These are phyloP conservation scores for Verticillium nubilum DNA, from an alignment of 2,329 filamentous ascomycete species.

Conservation along the genomic window DNA sequence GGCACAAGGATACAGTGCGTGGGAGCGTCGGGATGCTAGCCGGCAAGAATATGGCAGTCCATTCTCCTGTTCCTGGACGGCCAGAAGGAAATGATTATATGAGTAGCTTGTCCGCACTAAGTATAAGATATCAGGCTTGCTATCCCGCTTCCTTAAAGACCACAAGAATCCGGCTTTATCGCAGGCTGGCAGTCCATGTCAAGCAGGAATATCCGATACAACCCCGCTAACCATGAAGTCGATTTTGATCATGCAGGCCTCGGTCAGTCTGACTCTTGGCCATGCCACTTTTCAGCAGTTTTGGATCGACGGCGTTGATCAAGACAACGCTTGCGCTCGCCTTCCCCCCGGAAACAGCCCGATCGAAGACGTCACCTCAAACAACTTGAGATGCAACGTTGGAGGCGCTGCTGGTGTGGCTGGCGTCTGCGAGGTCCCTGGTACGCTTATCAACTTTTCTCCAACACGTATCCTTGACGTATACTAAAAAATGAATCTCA, in stretches of 20 bases:
- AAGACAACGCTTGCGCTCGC: slow-evolving; percentile 9
- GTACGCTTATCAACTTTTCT: not conserved
- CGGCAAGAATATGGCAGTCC: not conserved
- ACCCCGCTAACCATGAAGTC: slow-evolving; percentile 8
- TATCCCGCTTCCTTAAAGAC: not conserved
- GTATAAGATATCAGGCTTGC: too few relatives aligned
- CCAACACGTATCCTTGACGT: not conserved
- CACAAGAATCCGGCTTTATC: not conserved
- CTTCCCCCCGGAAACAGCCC: slow-evolving; percentile 30
- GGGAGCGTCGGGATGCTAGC: not conserved
- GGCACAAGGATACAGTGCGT: not conserved
- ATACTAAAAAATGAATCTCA: slow-evolving; percentile 7
- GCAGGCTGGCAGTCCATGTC: not conserved
- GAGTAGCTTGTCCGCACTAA: not conserved
- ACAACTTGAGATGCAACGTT: slow-evolving; percentile 37
- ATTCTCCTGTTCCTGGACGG: not conserved
- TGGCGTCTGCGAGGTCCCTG: slow-evolving; percentile 14
- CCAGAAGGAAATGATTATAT: not conserved
- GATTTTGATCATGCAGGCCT: slow-evolving; percentile 7
- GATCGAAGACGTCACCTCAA: slow-evolving; percentile 29
- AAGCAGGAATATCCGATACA: not conserved
- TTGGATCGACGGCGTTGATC: slow-evolving; percentile 32
- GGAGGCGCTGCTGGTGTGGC: slow-evolving; percentile 26
- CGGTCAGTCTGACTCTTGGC: slow-evolving; percentile 17
- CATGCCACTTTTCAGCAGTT: slow-evolving; percentile 48